phyloP scores from a whole-genome alignment of 306 rosid species.

The Inga laurina region DNA sequence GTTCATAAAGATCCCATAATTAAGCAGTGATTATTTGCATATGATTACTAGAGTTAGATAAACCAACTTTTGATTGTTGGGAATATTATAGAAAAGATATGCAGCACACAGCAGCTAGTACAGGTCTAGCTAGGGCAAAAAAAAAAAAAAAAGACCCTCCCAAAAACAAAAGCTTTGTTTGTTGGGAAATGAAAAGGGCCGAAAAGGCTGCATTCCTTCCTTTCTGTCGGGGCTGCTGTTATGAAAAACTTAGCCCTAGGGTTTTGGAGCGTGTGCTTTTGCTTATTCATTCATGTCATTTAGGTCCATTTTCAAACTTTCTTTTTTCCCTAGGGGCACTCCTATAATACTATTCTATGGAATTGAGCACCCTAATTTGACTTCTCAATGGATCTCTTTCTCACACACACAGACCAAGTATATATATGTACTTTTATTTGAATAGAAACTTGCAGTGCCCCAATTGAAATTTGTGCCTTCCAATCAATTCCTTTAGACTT shows the following conservation, averaged over 20 bases:
- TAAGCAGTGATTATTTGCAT: conserved; percentile 45
- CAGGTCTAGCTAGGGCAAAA: not conserved
- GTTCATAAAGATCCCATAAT: conserved; percentile 19
- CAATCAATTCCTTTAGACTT: not conserved
- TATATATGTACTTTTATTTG: conserved; percentile 24
- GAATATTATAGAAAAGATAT: conserved; percentile 32
- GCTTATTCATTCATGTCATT: conserved; percentile 43
- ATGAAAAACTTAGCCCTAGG: conserved; percentile 53
- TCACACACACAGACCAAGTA: not conserved
- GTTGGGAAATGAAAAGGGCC: conserved; percentile 72
- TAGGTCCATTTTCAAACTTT: conserved; percentile 26
- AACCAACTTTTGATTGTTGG: conserved; percentile 26
- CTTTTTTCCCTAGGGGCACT: not conserved
- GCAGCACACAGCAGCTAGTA: not conserved
- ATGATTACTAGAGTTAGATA: conserved; percentile 36
- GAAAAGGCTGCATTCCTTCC: conserved; percentile 79
- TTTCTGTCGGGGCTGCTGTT: conserved; percentile 75
- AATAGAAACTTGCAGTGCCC: conserved; percentile 35
- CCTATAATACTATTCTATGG: conserved; percentile 21
- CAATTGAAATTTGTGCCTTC: conserved; percentile 40
- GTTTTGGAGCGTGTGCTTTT: conserved; percentile 55
- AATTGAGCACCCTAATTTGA: conserved; percentile 49
- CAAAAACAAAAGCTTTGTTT: conserved; percentile 48
- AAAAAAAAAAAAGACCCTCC: conserved; percentile 13
- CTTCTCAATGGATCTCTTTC: conserved; percentile 13